phyloP scores from a whole-genome alignment of 2,329 filamentous ascomycete species.

The Cryphonectria naterciae region DNA sequence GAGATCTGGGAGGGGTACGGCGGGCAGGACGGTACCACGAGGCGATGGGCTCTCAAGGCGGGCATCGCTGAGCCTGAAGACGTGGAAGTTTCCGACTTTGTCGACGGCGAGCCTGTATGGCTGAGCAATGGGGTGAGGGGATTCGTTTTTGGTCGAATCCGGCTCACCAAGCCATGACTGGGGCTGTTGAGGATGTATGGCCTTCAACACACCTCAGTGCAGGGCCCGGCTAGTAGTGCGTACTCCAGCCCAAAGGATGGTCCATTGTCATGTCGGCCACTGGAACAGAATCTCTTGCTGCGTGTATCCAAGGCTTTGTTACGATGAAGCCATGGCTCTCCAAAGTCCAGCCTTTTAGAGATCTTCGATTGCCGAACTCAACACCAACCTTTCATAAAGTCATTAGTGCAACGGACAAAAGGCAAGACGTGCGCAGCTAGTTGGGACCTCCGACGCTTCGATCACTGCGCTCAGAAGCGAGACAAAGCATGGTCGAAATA shows the following conservation, averaged over 20 bases:
- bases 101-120: constrained; percentile 80
- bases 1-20: constrained; percentile 50
- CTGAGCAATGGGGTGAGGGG: constrained; percentile 87
- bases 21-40: constrained; percentile 80
- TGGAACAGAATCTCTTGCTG: background rate
- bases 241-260: background rate
- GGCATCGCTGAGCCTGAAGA: constrained; percentile 67
- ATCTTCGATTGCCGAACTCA: background rate
- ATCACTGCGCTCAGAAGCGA: background rate
- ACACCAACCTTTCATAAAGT: background rate
- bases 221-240: background rate
- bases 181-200: background rate
- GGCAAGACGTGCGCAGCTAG: background rate
- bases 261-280: background rate
- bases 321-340: background rate
- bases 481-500: background rate
- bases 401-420: background rate
- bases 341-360: background rate
- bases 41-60: constrained; percentile 80
- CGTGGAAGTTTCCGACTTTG: constrained; percentile 62
- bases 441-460: too few species aligned
- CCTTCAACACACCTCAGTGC: background rate
- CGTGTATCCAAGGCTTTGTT: background rate
- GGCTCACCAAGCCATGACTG: constrained; percentile 30
- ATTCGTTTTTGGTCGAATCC: constrained; percentile 61